Percentiles rank a stretch among this genome's conserved stretches.
phyloP scores from a whole-genome alignment of 1,139 yeast genomes.

The Meyerozyma guilliermondii region DNA sequence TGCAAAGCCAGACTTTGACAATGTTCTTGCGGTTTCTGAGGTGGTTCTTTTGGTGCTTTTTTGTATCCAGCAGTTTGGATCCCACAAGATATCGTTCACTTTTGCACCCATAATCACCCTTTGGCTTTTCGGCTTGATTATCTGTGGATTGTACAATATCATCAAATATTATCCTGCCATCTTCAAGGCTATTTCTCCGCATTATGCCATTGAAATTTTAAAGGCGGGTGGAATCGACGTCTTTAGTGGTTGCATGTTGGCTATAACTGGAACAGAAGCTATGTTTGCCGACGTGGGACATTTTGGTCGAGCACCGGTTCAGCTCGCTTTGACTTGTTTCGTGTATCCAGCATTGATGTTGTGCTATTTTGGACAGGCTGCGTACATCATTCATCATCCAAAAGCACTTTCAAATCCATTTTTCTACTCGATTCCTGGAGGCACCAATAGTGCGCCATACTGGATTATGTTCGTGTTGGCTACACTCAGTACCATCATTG shows the following conservation, averaged over 20 bases:
- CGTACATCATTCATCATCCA: constrained; percentile 41
- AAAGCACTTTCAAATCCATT: constrained; percentile 37
- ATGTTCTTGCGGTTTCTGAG: constrained; percentile 45
- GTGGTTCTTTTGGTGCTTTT: constrained; percentile 42
- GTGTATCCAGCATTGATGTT: constrained; percentile 51
- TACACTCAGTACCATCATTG: constrained; percentile 51
- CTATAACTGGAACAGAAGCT: constrained; percentile 59
- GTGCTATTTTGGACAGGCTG: constrained; percentile 55
- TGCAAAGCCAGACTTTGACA: constrained; percentile 34
- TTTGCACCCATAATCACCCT: constrained; percentile 52
- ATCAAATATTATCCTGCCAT: constrained; percentile 36
- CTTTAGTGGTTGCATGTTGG: constrained; percentile 47
- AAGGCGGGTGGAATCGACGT: constrained; percentile 36
- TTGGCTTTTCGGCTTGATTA: constrained; percentile 44
- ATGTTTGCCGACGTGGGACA: constrained; percentile 62
- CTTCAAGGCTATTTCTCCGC: constrained; percentile 46
- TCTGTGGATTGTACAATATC: constrained; percentile 45
- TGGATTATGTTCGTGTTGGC: constrained; percentile 53
- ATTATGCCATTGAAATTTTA: constrained; percentile 43
- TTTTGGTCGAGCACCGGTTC: constrained; percentile 47
- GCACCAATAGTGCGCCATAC: constrained; percentile 34
- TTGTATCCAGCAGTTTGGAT: constrained; percentile 43
- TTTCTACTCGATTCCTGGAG: constrained; percentile 49
- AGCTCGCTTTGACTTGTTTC: constrained; percentile 36
- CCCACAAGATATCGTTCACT: constrained; percentile 31